These are phyloP conservation scores for Crithidia expoeki DNA, from an alignment of 208 protist genomes.

Conservation along the genomic window DNA sequence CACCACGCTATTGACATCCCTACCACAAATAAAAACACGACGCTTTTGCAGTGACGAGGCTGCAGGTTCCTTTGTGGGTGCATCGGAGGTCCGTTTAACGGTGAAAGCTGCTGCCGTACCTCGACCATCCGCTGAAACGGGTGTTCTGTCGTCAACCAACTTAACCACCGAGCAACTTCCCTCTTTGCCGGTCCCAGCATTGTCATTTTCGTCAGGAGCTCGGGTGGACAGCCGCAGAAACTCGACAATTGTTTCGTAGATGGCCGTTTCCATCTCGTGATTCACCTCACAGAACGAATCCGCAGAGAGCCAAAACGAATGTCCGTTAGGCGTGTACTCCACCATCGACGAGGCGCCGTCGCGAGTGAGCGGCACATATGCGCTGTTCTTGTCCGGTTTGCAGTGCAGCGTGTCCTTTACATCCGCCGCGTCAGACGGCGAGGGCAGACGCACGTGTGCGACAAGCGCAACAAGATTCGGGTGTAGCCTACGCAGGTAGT, in stretches of 20 bases:
- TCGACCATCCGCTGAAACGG: too few relatives aligned
- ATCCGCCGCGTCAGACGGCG: not conserved
- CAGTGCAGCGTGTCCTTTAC: not conserved
- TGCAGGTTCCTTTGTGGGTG: too few relatives aligned
- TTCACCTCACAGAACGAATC: constrained; percentile 65
- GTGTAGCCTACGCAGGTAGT: constrained; percentile 13
- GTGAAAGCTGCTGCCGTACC: too few relatives aligned
- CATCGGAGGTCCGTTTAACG: too few relatives aligned
- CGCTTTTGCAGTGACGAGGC: constrained; percentile 2
- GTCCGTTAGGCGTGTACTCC: constrained; percentile 48
- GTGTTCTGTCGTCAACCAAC: too few relatives aligned
- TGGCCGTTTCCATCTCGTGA: constrained; percentile 51
- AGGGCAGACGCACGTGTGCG: constrained; percentile 35
- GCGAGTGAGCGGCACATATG: constrained; percentile 35
- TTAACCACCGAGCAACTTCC: too few relatives aligned
- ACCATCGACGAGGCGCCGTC: constrained; percentile 15
- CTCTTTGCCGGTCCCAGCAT: too few relatives aligned
- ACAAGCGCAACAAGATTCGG: constrained; percentile 32
- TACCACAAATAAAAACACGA: constrained; percentile 38
- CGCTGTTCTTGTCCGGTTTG: constrained; percentile 42
- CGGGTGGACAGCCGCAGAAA: constrained; percentile 31
- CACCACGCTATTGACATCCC: constrained; percentile 45
- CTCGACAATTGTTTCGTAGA: constrained; percentile 36
- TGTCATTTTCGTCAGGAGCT: not conserved
- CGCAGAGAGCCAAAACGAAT: constrained; percentile 38